Base-by-base conservation (phyloP, 495 filamentous ascomycete species). In the Amniculicola lignicola region DNA sequence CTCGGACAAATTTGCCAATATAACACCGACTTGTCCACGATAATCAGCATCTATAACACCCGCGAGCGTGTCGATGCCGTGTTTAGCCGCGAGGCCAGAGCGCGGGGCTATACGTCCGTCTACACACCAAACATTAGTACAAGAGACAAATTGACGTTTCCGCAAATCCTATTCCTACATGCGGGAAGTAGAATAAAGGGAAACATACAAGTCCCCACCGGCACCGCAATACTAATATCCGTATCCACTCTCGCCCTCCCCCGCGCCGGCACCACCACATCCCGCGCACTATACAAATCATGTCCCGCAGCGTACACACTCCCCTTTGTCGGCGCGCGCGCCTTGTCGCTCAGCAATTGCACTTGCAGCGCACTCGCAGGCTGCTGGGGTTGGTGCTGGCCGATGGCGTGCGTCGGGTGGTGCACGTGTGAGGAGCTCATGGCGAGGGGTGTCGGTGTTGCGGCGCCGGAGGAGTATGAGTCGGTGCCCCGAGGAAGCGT, bases 31-130 rank as follows among this genome's bases (percentile, higher is more conserved):
- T 56, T 86, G 87, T 15, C 93, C 93, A 21, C 93, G 82, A 76
- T 98, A 98, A 69, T 98, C 93, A 6, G 91, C 89, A 74, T 98
- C 93, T 67, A 98, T 95, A 46, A 98, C 93, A 27, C 93, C 93
- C 2, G 93, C 93, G 51, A 92, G 89, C 1, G 86, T 88, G 70
- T 96, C 89, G 69, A 98, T 96, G 75, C 88, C 89, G 74, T 95
- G 82, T 73, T 96, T 96, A 37, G 84, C 77, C 3, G 92, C 92
- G 51, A 98, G 85, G 31, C 93, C 93, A 41, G 87, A 92, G 44
- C 93, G 85, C 24, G 93, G 93, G 11, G 93, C 93, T 43, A 98
- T 79, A 31, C 93, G 84, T 53, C 92, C 93, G 72, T 98, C 90
- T 90, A 25, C 21, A 47, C 43, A 57, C 37, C 16, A 40, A 6